Conservation (phyloP, 495 filamentous ascomycete genomes). For the Schizothecium vesticola region DNA sequence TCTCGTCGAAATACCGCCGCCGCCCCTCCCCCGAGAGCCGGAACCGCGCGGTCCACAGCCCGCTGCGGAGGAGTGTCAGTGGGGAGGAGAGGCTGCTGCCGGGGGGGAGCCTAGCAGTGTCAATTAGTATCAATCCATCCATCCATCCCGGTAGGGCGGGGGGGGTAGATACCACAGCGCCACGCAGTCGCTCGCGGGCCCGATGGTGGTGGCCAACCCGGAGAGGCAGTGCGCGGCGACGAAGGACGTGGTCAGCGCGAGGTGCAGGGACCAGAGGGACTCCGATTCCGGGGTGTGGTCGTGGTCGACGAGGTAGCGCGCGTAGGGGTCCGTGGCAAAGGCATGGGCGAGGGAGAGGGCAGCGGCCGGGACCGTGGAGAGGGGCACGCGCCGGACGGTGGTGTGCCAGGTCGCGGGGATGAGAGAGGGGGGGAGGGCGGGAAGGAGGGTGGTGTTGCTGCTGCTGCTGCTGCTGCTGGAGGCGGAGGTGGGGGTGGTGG, state of each 20-base stretch:
- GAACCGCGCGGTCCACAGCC: conserved; percentile 68
- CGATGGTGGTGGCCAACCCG: conserved; percentile 65
- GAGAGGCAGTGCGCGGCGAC: conserved; percentile 65
- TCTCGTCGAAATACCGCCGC: conserved; percentile 68
- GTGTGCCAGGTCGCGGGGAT: conserved; percentile 43
- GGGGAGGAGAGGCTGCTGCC: conserved; percentile 66
- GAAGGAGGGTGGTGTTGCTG: background rate
- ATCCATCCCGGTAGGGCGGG: background rate
- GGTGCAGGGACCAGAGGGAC: conserved; percentile 67
- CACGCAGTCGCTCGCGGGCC: conserved; percentile 67
- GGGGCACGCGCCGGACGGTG: conserved; percentile 52
- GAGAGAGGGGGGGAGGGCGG: conserved; percentile 42
- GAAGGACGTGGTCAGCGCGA: conserved; percentile 66
- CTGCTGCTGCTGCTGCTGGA: conserved; percentile 21
- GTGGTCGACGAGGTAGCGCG: conserved; percentile 63
- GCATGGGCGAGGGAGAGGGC: conserved; percentile 65
- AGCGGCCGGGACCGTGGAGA: conserved; percentile 60
- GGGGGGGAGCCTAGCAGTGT: conserved; percentile 72
- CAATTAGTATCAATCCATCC: background rate
- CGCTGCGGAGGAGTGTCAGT: conserved; percentile 62
- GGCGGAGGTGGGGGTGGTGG: background rate
- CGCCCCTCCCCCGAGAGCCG: conserved; percentile 63
- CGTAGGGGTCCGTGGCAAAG: conserved; percentile 68
- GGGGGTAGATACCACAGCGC: conserved; percentile 63
- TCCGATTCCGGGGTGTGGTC: conserved; percentile 39